Conservation (phyloP, 768 basidiomycete genomes). For the Serendipita sp. region DNA sequence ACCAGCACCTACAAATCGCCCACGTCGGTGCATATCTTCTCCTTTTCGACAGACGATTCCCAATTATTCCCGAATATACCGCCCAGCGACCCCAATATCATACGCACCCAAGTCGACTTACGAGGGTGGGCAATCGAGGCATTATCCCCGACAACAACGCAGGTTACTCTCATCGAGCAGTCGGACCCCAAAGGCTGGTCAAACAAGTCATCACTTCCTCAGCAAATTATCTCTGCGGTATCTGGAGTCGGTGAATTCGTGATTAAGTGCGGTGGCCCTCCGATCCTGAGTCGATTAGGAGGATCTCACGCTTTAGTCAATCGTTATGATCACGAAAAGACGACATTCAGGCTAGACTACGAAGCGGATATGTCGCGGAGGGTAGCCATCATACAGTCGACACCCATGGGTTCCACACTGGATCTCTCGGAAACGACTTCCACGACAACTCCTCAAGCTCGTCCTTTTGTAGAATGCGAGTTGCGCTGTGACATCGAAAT, state of each 20-base stretch:
- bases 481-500: constrained; percentile 83
- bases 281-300: constrained; percentile 72
- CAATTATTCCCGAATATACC: constrained; percentile 68
- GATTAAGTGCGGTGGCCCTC: constrained; percentile 90
- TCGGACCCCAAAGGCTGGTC: constrained; percentile 97
- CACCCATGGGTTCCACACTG: constrained; percentile 13
- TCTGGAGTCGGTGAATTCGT: constrained; percentile 91
- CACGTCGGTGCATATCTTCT: constrained; percentile 85
- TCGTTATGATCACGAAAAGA: constrained; percentile 77
- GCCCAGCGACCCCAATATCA: constrained; percentile 52
- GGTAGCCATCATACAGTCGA: constrained; percentile 23
- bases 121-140: constrained; percentile 97
- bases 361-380: constrained; percentile 21
- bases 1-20: constrained; percentile 97
- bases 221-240: constrained; percentile 77
- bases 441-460: constrained; percentile 13
- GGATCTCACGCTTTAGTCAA: constrained; percentile 52
- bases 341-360: constrained; percentile 70
- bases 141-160: constrained; percentile 85
- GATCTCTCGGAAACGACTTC: constrained; percentile 8
- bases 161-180: constrained; percentile 86
- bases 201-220: constrained; percentile 83
- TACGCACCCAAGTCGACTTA: constrained; percentile 92
- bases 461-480: constrained; percentile 59
- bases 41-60: constrained; percentile 82